phyloP scores from a whole-genome alignment of 2,329 filamentous ascomycete species.

The Trichoderma afroharzianum region DNA sequence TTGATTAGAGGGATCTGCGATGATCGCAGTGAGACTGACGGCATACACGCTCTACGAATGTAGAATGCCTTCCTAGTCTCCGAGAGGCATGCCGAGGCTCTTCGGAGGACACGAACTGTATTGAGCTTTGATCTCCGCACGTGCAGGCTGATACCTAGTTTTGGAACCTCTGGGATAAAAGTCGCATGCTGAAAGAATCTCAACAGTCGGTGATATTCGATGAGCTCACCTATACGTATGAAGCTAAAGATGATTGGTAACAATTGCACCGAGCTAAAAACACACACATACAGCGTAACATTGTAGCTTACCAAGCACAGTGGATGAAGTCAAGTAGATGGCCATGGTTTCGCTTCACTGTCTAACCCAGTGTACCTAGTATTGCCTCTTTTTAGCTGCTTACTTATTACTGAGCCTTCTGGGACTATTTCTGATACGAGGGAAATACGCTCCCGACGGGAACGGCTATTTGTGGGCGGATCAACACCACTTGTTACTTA shows the following conservation, averaged over 20 bases:
- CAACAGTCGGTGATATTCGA: not conserved
- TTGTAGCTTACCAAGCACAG: not conserved
- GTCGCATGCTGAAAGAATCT: not conserved
- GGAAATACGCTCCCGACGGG: not conserved
- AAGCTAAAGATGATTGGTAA: not conserved
- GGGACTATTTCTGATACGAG: not conserved
- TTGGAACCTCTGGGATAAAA: not conserved
- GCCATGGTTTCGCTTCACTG: not conserved
- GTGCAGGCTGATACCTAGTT: not conserved
- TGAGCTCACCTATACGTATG: not conserved
- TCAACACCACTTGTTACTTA: not conserved
- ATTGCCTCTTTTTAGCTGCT: not conserved
- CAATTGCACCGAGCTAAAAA: not conserved
- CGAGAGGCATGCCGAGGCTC: not conserved
- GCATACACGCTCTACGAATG: not conserved
- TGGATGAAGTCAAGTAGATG: not conserved
- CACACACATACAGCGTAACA: not conserved
- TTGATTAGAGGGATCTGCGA: not conserved
- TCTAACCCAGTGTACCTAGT: not conserved
- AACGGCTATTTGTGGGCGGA: constrained; percentile 13
- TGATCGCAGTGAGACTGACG: not conserved
- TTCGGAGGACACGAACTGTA: not conserved
- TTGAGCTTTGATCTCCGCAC: not conserved
- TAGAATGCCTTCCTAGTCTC: not conserved
- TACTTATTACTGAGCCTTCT: not conserved